phyloP scores from a whole-genome alignment of 2,329 filamentous ascomycete genomes.

The Chaetomium globosum region DNA sequence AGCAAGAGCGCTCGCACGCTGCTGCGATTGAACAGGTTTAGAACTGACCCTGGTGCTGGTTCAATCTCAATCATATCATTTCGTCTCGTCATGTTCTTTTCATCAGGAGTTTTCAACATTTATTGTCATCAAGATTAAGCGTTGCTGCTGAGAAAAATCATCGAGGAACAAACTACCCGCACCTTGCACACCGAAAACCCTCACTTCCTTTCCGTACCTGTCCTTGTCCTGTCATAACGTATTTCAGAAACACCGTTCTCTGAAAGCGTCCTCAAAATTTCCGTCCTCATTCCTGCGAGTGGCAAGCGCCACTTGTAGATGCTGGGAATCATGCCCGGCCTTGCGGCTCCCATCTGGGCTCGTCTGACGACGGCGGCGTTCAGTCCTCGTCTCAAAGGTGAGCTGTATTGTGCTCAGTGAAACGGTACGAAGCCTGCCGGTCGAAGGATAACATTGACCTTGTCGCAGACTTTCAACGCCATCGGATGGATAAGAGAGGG shows the following conservation, averaged over 20 bases:
- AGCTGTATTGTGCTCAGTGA: conserved; percentile 15
- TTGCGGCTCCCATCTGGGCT: conserved; percentile 31
- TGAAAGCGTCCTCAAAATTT: conserved; percentile 19
- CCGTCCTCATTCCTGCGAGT: conserved; percentile 18
- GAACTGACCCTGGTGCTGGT: background rate
- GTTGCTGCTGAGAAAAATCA: background rate
- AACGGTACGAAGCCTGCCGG: conserved; percentile 14
- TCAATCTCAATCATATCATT: conserved; percentile 10
- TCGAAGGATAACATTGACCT: background rate
- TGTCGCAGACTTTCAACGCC: conserved; percentile 24
- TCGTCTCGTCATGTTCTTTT: background rate
- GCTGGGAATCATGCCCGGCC: conserved; percentile 25
- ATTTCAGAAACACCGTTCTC: conserved; percentile 19
- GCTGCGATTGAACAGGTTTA: background rate
- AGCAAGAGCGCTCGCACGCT: background rate
- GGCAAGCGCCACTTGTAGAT: conserved; percentile 27
- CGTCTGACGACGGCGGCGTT: conserved; percentile 11
- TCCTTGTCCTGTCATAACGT: background rate
- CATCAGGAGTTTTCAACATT: conserved; percentile 6
- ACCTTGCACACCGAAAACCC: conserved; percentile 14
- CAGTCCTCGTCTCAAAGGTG: conserved; percentile 11
- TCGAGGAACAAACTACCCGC: conserved; percentile 21
- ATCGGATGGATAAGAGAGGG: conserved; percentile 2
- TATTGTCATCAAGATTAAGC: conserved; percentile 23
- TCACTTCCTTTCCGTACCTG: conserved; percentile 1